These are phyloP conservation scores for Penicillium sclerotigenum DNA, from an alignment of 2,329 filamentous ascomycete species.

Conservation along the genomic window DNA sequence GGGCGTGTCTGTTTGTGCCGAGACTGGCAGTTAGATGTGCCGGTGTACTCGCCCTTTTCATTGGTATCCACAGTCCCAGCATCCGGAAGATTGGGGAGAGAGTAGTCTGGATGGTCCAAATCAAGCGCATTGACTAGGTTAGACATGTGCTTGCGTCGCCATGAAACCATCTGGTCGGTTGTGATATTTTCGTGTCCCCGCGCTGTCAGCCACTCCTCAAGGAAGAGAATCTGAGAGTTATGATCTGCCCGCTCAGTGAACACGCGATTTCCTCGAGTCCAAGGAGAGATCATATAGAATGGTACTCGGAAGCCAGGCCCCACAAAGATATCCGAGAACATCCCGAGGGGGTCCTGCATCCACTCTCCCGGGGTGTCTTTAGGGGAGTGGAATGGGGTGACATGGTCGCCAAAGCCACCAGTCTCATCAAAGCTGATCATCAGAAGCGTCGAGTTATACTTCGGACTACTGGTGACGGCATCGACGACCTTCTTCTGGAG, in stretches of 20 bases:
- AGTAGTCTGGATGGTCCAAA: slow-evolving; percentile 49
- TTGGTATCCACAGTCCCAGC: slow-evolving; percentile 46
- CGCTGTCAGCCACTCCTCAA: slow-evolving; percentile 51
- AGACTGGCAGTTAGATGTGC: slow-evolving; percentile 46
- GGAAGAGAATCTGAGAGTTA: slow-evolving; percentile 54
- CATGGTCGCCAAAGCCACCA: slow-evolving; percentile 56
- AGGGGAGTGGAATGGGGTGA: slow-evolving; percentile 51
- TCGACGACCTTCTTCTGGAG: slow-evolving; percentile 53
- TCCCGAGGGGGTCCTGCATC: slow-evolving; percentile 47
- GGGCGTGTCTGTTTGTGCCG: slow-evolving; percentile 40
- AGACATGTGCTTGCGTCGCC: slow-evolving; percentile 50
- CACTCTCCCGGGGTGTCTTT: slow-evolving; percentile 52
- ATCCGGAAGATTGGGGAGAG: slow-evolving; percentile 47
- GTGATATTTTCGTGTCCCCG: slow-evolving; percentile 42
- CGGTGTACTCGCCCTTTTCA: slow-evolving; percentile 45
- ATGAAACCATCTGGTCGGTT: slow-evolving; percentile 46
- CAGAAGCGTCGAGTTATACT: slow-evolving; percentile 49
- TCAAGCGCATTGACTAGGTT: slow-evolving; percentile 50
- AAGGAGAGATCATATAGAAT: slow-evolving; percentile 56
- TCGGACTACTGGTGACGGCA: slow-evolving; percentile 50
- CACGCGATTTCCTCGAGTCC: slow-evolving; percentile 53
- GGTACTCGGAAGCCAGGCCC: slow-evolving; percentile 52
- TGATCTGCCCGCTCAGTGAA: slow-evolving; percentile 56
- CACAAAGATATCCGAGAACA: slow-evolving; percentile 44
- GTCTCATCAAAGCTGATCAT: slow-evolving; percentile 55